phyloP scores from a whole-genome alignment of 805 yeast species.

The Barnettozyma salicaria region DNA sequence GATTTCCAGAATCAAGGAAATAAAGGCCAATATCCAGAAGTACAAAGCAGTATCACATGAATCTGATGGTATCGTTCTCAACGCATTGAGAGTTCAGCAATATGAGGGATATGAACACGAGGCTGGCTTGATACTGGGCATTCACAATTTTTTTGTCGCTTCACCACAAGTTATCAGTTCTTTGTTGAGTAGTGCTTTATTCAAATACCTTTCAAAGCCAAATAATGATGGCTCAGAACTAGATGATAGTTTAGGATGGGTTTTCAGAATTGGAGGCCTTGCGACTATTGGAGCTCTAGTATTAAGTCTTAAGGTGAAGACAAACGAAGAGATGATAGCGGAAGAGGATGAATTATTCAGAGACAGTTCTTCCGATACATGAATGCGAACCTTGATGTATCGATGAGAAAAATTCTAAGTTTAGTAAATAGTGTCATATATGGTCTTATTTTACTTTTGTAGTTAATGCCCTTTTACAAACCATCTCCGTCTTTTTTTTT shows the following conservation, averaged over 20 bases:
- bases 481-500: no score
- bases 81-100: slow-evolving; percentile 23
- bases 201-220: slow-evolving; percentile 31
- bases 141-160: slow-evolving; percentile 53
- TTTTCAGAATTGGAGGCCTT: slow-evolving; percentile 49
- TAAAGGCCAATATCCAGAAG: slow-evolving; percentile 30
- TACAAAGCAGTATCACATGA: slow-evolving; percentile 4
- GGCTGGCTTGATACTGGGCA: slow-evolving; percentile 50
- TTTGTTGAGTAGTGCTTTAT: slow-evolving; percentile 40
- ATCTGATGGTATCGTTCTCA: not conserved
- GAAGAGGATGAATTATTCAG: slow-evolving; percentile 25
- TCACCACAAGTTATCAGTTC: slow-evolving; percentile 53
- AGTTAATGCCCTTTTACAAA: no score
- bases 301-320: slow-evolving; percentile 38
- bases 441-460: no score
- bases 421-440: no score
- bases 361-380: no score
- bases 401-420: no score
- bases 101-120: slow-evolving; percentile 43
- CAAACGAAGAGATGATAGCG: slow-evolving; percentile 31
- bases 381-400: no score
- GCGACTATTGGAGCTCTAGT: slow-evolving; percentile 42
- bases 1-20: slow-evolving; percentile 44
- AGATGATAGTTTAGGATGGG: slow-evolving; percentile 49
- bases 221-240: slow-evolving; percentile 23